phyloP scores from a whole-genome alignment of 306 rosid species.

The Rosa chinensis region DNA sequence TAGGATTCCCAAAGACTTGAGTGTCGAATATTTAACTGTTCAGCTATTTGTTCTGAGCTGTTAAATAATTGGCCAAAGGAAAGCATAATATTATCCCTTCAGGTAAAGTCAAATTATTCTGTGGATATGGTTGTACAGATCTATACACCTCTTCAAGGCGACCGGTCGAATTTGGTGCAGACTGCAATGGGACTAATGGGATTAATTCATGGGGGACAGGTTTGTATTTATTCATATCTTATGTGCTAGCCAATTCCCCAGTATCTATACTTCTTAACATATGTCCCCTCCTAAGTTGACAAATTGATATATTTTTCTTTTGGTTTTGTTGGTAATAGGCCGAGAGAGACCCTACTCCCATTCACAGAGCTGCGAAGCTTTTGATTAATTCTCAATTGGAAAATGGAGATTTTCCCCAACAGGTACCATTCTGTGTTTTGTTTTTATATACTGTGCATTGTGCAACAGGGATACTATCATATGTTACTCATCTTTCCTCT shows the following conservation, averaged over 20 bases:
- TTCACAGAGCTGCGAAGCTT: slow-evolving; percentile 39
- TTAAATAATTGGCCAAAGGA: too few species aligned
- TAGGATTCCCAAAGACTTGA: too few species aligned
- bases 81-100: not conserved
- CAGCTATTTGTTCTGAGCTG: too few species aligned
- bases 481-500: not conserved
- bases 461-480: slow-evolving; percentile 27
- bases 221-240: not conserved
- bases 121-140: slow-evolving; percentile 4
- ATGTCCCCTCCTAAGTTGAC: not conserved
- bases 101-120: not conserved
- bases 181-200: slow-evolving; percentile 39
- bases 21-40: not conserved
- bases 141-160: slow-evolving; percentile 31
- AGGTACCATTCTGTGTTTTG: slow-evolving; percentile 37
- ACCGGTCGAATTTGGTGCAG: slow-evolving; percentile 34
- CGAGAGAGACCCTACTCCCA: slow-evolving; percentile 33
- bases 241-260: not conserved
- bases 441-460: slow-evolving; percentile 11
- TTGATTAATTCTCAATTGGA: slow-evolving; percentile 40
- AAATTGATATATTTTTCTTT: not conserved
- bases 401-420: slow-evolving; percentile 44
- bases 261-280: not conserved
- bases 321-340: slow-evolving; percentile 8
- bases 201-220: slow-evolving; percentile 34